Percentiles rank a stretch among this genome's conserved stretches.
phyloP scores from a whole-genome alignment of 1,284 basidiomycete species.

The Wallemia hederae region DNA sequence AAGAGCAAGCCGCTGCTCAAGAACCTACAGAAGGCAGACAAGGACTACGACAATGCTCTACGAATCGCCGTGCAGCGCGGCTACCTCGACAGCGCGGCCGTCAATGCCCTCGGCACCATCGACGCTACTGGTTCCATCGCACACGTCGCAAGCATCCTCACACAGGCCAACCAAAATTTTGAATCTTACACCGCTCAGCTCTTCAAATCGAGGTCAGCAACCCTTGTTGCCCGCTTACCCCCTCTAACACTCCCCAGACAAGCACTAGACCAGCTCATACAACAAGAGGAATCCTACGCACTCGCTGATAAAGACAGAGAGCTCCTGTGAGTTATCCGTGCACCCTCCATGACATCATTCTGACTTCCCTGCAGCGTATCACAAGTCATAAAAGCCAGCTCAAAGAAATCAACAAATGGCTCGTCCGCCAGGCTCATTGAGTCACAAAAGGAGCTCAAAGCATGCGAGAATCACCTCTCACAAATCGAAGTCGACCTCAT shows the following conservation, averaged over 20 bases:
- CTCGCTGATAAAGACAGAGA: neutral
- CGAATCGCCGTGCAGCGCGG: neutral
- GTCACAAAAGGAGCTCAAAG: neutral
- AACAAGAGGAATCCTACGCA: neutral
- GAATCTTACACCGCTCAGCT: neutral
- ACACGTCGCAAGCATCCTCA: neutral
- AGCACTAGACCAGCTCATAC: neutral
- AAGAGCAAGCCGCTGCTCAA: neutral
- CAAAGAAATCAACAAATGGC: neutral
- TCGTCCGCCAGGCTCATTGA: neutral
- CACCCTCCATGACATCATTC: neutral
- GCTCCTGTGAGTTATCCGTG: neutral
- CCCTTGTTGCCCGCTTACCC: neutral
- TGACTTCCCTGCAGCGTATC: neutral
- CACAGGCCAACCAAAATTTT: neutral
- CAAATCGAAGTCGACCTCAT: neutral
- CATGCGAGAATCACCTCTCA: neutral
- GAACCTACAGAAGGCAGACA: neutral
- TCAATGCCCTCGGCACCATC: neutral
- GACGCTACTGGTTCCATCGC: neutral
- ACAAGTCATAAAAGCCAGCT: neutral
- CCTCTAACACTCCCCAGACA: neutral
- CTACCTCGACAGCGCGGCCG: neutral
- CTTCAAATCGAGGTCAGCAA: neutral
- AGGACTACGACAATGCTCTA: neutral